Evolutionary conservation across 148 eudicot species (phyloP), one percentile per base, ranked within the genome.

Genomic region (Nepenthes gracilis): DNA sequence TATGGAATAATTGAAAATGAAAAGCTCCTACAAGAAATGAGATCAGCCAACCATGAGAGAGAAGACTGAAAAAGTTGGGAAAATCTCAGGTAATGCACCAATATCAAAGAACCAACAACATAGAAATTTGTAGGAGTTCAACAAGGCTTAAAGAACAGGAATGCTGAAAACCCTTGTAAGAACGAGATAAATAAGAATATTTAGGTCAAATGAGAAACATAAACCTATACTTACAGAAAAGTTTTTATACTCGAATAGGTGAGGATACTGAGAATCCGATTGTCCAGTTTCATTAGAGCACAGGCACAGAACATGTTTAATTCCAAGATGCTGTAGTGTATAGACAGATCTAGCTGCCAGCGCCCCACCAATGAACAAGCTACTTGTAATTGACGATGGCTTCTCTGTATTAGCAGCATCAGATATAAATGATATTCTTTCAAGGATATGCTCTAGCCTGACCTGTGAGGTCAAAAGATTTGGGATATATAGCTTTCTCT

Each of bases 281-380:
- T 93, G 99, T 69, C 99, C 99, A 67, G 83, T 81, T 83, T 93
- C 99, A 70, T 93, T 93, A 54, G 97, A 83, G 76, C 99, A 93
- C 55, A 93, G 72, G 75, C 99, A 93, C 50, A 93, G 74, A 51
- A 93, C 77, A 72, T 93, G 97, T 32, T 95, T 84, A 49, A 93
- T 85, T 68, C 87, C 90, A 57, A 93, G 66, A 79, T 86, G 89
- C 69, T 84, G 87, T 73, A 93, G 80, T 12, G 99, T 93, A 81
- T 82, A 77, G 23, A 81, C 75, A 69, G 99, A 86, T 81, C 95
- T 86, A 32, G 99, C 99, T 70, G 95, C 99, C 65, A 93, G 73
- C 32, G 97, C 92, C 54, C 99, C 97, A 66, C 99, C 96, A 55
- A 93, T 93, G 74, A 82, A 93, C 70, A 89, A 65, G 75, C 77